phyloP scores from a whole-genome alignment of 2,329 filamentous ascomycete species.

The Xylariaceae sp. region DNA sequence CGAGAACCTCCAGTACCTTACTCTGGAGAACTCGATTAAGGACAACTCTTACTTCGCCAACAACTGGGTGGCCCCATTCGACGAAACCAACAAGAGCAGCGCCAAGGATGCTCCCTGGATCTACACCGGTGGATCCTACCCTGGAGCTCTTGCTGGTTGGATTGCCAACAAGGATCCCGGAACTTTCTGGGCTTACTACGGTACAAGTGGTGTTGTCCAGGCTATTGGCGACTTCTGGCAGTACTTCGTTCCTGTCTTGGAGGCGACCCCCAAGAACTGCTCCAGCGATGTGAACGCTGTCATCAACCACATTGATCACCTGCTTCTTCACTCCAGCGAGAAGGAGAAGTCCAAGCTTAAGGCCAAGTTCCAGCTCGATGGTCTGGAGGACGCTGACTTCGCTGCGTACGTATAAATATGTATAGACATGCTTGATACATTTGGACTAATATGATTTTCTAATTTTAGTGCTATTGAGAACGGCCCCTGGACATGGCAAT shows the following conservation, averaged over 20 bases:
- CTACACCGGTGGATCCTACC: slow-evolving; percentile 50
- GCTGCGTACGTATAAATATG: slow-evolving; percentile 30
- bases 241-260: slow-evolving; percentile 50
- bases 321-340: slow-evolving; percentile 36
- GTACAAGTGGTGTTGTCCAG: slow-evolving; percentile 51
- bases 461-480: slow-evolving; percentile 40
- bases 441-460: background rate
- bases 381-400: slow-evolving; percentile 43
- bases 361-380: slow-evolving; percentile 44
- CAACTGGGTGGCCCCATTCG: slow-evolving; percentile 47
- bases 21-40: slow-evolving; percentile 38
- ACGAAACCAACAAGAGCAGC: slow-evolving; percentile 39
- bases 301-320: slow-evolving; percentile 47
- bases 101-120: slow-evolving; percentile 51
- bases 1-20: slow-evolving; percentile 37
- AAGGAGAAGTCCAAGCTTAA: slow-evolving; percentile 43
- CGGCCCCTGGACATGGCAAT: slow-evolving; percentile 56
- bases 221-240: slow-evolving; percentile 49
- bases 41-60: slow-evolving; percentile 39
- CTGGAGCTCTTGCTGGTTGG: slow-evolving; percentile 51
- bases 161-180: slow-evolving; percentile 45
- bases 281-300: slow-evolving; percentile 46
- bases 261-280: slow-evolving; percentile 53
- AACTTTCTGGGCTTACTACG: slow-evolving; percentile 56
- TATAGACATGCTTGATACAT: background rate